Base-by-base conservation (phyloP, 148 eudicot species). In the Chenopodium quinoa region DNA sequence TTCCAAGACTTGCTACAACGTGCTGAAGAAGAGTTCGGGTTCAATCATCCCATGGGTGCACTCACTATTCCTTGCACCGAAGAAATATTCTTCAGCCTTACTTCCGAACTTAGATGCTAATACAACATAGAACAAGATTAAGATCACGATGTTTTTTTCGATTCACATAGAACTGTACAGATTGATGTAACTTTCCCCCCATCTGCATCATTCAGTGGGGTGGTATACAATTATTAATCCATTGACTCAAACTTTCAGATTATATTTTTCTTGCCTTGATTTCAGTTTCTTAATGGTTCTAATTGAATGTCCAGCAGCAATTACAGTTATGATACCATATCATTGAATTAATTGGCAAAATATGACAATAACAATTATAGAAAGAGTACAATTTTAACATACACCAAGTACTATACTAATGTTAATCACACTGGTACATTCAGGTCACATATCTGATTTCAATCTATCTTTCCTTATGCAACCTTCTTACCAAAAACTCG, bases 31-130 rank as follows among this genome's bases (percentile, higher is more conserved):
- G 80, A 82, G 76, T 82, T 82, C 52, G 84, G 84, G 19, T 82
- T 82, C 70, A 29, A 76, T 70, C 84, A 82, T 76, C 62, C 84
- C 52, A 76, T 82, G 84, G 84, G 84, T 2, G 84, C 69, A 19
- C 84, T 82, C 27, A 82, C 84, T 1, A 75, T 81, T 75, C 83
- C 80, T 81, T 88, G 62, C 77, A 78, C 1, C 63, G 85, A 81
- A 64, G 75, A 77, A 80, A 31, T 48, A 69, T 77, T 68, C 84
- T 71, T 60, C 17, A 70, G 56, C 34, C 78, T 77, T 4, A 73
- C 82, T n/a, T 80, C 84, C 31, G 65, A 25, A 69, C 73, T 78
- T 2, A 63, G 32, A 10, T 82, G n/a, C 19, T 71, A 23, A 23
- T 23, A 23, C 23, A 23, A 23, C 23, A 23, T 23, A 67, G 73